Evolutionary conservation across 2,329 filamentous ascomycete genomes (phyloP), one percentile per base, ranked within the genome.

Genomic region (Lecanicillium sp.): DNA sequence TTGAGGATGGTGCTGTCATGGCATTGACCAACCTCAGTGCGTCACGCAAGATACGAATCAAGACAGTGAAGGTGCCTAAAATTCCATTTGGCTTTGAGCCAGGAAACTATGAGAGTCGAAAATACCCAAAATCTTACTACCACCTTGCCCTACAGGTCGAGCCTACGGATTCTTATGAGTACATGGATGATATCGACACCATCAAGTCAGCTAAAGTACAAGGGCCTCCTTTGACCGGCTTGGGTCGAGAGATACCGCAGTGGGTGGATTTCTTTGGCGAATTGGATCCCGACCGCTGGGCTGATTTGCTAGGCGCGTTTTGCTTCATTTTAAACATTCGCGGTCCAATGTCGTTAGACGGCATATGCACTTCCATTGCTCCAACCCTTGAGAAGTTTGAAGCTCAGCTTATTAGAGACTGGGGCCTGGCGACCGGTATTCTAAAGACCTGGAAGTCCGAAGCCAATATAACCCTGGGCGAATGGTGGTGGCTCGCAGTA

Each of bases 81-180:
- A 77, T 84, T 20, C 78, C 79, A 2, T 81, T 84, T 53, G 84
- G 84, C 2, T 83, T 87, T 50, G 73, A 77, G 38, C 80, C 81
- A 7, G 76, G 76, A 13, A 78, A 83, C 46, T 88, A 88, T 57
- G 77, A 84, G 50, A 81, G 79, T 17, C 71, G 81, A 40, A 76
- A 77, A 42, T 79, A 81, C 45, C 74, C 83, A 27, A 81, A 81
- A 48, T 68, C 69, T 25, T 76, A 77, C 48, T 71, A 85, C 36
- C 72, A 76, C 46, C 87, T 85, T 57, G 67, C 71, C 9, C 64
- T 87, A 27, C 67, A 74, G 31, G 67, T 79, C 15, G 59, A 67
- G 2, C 79, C 79, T 2, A 84, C 80, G 0, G 84, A 82, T 47
- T 54, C 46, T 0, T 88, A 87, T 54, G 50, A 73, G 12, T 76